Percentiles rank a stretch among this genome's conserved stretches.
Evolutionary conservation across 306 rosid species (phyloP).

Genomic region (Quercus aquifolioides): DNA sequence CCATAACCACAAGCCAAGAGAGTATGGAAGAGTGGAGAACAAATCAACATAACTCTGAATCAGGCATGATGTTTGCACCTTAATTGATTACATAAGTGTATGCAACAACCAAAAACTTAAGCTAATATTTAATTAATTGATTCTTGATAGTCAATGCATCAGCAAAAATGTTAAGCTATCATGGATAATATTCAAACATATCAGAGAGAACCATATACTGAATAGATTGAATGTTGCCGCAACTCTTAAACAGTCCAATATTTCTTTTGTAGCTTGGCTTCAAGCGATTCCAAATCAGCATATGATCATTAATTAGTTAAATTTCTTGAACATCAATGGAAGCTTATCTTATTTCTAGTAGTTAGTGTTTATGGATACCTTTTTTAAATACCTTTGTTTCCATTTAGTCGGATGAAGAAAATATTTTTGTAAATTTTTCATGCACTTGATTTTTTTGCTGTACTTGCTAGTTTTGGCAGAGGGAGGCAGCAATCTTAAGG

Average conservation of each 20-base stretch:
- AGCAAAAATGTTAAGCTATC: neutral
- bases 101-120: neutral
- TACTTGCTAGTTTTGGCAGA: slow-evolving; percentile 69
- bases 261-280: neutral
- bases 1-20: too few relatives aligned
- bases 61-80: neutral
- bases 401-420: neutral
- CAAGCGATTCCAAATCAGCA: neutral
- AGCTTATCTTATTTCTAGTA: neutral
- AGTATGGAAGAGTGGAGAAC: neutral
- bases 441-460: neutral
- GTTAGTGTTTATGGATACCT: neutral
- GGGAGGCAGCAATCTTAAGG: slow-evolving; percentile 67
- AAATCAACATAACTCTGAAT: neutral
- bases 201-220: neutral
- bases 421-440: neutral
- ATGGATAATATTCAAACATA: neutral
- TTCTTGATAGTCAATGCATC: neutral
- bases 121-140: neutral
- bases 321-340: neutral
- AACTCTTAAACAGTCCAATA: neutral
- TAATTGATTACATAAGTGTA: neutral
- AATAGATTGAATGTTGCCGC: neutral
- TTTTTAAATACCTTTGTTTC: neutral
- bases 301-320: neutral